These are phyloP conservation scores for Exsudoporus frostii DNA, from an alignment of 768 basidiomycete species.

Conservation along the genomic window DNA sequence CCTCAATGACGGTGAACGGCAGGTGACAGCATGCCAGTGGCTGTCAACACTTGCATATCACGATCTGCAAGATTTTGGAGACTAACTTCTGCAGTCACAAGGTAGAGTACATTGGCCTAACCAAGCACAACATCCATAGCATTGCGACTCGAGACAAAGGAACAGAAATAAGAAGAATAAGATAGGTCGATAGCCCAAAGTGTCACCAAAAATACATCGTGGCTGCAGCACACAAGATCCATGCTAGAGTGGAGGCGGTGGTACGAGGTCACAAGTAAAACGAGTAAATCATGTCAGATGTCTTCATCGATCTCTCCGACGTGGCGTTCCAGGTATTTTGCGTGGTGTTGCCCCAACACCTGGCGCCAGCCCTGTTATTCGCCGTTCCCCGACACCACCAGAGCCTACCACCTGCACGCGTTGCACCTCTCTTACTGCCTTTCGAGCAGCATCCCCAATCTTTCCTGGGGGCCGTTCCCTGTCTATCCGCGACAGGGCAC, in stretches of 20 bases:
- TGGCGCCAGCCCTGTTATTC: slow-evolving; percentile 50
- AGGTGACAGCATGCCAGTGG: neutral
- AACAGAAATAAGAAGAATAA: slow-evolving; percentile 33
- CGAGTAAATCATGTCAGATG: neutral
- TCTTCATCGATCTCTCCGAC: slow-evolving; percentile 31
- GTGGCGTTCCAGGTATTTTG: slow-evolving; percentile 65
- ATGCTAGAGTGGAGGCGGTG: neutral
- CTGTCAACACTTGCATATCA: neutral
- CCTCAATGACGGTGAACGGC: neutral
- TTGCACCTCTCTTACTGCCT: slow-evolving; percentile 70
- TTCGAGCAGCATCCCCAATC: slow-evolving; percentile 69
- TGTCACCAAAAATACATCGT: slow-evolving; percentile 27
- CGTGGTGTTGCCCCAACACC: slow-evolving; percentile 42
- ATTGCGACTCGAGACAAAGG: slow-evolving; percentile 28
- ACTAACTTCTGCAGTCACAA: neutral
- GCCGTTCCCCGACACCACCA: slow-evolving; percentile 49
- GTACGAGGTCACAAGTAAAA: slow-evolving; percentile 6
- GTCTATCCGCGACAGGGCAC: slow-evolving; percentile 69
- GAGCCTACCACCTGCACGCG: slow-evolving; percentile 55
- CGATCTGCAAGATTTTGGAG: neutral
- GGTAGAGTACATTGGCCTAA: neutral
- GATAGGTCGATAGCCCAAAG: slow-evolving; percentile 20
- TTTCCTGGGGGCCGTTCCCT: slow-evolving; percentile 57
- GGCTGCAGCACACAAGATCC: slow-evolving; percentile 8
- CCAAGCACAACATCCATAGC: slow-evolving; percentile 28